phyloP scores from a whole-genome alignment of 1,139 yeast species.

The Protomyces arabidopsidicola region DNA sequence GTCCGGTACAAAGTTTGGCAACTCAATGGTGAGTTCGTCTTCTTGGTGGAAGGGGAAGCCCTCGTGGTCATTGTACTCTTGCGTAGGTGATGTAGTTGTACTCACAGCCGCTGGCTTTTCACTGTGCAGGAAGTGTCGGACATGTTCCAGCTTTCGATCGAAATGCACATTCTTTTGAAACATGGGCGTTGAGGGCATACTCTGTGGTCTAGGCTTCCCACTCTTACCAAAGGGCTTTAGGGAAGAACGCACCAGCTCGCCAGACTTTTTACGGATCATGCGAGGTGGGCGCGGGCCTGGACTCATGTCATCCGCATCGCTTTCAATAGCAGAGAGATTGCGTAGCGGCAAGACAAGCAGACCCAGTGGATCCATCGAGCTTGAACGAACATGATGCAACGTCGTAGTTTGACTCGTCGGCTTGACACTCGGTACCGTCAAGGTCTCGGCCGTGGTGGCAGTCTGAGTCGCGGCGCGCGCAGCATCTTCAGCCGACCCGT shows the following conservation, averaged over 20 bases:
- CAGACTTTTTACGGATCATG: slow-evolving; percentile 67
- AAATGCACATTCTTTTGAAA: slow-evolving; percentile 68
- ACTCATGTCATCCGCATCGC: slow-evolving; percentile 10
- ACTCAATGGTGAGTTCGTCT: slow-evolving; percentile 50
- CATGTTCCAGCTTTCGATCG: slow-evolving; percentile 60
- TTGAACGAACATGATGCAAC: slow-evolving; percentile 2
- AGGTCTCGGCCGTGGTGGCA: neutral
- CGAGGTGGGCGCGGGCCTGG: slow-evolving; percentile 26
- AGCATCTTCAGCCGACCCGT: neutral
- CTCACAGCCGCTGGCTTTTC: slow-evolving; percentile 75
- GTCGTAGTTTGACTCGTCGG: neutral
- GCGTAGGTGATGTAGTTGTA: slow-evolving; percentile 56
- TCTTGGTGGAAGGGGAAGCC: slow-evolving; percentile 34
- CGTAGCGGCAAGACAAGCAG: neutral
- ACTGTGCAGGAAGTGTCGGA: slow-evolving; percentile 63
- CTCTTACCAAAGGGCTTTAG: slow-evolving; percentile 48
- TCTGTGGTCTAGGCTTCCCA: slow-evolving; percentile 41
- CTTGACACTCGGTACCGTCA: neutral
- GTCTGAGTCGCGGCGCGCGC: neutral
- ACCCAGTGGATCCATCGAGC: slow-evolving; percentile 1
- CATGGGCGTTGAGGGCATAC: slow-evolving; percentile 72
- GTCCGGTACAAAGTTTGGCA: slow-evolving; percentile 47
- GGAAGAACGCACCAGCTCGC: slow-evolving; percentile 73
- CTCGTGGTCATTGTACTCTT: slow-evolving; percentile 34
- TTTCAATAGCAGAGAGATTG: neutral